phyloP scores from a whole-genome alignment of 2,329 filamentous ascomycete genomes.

The Chaetomiaceae sp. region DNA sequence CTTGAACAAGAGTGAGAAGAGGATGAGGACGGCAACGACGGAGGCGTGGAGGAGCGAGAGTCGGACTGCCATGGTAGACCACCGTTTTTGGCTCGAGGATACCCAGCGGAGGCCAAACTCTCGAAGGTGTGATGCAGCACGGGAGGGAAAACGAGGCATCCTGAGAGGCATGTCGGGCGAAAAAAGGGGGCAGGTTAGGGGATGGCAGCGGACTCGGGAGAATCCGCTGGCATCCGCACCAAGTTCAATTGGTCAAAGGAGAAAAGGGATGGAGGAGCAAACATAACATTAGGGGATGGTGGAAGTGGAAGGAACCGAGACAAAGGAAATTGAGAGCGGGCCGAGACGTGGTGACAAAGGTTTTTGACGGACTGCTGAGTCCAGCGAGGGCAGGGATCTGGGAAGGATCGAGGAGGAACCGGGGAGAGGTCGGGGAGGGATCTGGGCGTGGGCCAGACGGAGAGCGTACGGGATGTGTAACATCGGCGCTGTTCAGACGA shows the following conservation, averaged over 20 bases:
- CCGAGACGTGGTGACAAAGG: constrained; percentile 11
- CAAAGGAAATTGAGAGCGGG: constrained; percentile 4
- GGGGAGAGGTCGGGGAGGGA: too few species aligned
- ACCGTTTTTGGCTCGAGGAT: constrained; percentile 14
- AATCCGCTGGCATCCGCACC: constrained; percentile 17
- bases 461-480: constrained; percentile 23
- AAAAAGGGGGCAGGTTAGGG: neutral
- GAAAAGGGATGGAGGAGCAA: neutral
- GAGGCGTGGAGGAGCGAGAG: constrained; percentile 20
- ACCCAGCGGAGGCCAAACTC: constrained; percentile 15
- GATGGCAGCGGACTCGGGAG: constrained; percentile 12
- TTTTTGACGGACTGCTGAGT: constrained; percentile 15
- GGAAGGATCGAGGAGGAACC: too few species aligned
- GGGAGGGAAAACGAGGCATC: constrained; percentile 22
- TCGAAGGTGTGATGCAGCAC: constrained; percentile 13
- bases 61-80: constrained; percentile 21
- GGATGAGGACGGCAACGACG: constrained; percentile 18
- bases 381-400: neutral
- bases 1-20: constrained; percentile 23
- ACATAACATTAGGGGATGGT: constrained; percentile 7
- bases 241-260: constrained; percentile 7
- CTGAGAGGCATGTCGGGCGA: constrained; percentile 23
- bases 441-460: constrained; percentile 14
- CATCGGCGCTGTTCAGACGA: constrained; percentile 18
- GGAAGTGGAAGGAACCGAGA: constrained; percentile 8